Evolutionary conservation across 768 basidiomycete species (phyloP).

Genomic region (Mycena epipterygia): DNA sequence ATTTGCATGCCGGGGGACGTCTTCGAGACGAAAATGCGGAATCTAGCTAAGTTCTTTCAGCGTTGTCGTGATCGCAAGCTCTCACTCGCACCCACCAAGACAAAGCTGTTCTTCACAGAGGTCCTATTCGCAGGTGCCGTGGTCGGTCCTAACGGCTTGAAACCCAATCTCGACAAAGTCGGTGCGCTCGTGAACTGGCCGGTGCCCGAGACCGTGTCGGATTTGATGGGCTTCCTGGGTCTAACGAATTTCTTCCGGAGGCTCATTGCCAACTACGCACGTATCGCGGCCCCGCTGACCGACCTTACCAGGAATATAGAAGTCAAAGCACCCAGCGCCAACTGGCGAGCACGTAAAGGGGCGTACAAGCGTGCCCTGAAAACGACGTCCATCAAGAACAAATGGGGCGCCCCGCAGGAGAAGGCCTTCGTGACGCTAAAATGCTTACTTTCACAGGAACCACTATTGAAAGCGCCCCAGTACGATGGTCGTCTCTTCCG

Average conservation of each 20-base stretch:
- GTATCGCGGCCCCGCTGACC: conserved; percentile 47
- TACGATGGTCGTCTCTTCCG: conserved; percentile 19
- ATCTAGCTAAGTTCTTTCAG: conserved; percentile 43
- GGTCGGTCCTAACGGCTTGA: not conserved
- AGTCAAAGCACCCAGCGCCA: conserved; percentile 29
- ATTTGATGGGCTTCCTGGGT: conserved; percentile 51
- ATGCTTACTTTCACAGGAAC: conserved; percentile 34
- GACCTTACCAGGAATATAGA: conserved; percentile 48
- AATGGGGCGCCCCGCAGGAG: conserved; percentile 36
- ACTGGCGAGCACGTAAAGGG: conserved; percentile 19
- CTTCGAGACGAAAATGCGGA: conserved; percentile 44
- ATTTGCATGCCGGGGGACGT: conserved; percentile 47
- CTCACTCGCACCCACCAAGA: too few relatives aligned
- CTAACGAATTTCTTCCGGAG: too few relatives aligned
- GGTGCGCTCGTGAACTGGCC: conserved; percentile 14
- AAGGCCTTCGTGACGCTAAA: conserved; percentile 45
- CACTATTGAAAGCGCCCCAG: conserved; percentile 31
- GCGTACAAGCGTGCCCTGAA: conserved; percentile 45
- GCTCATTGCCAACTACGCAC: conserved; percentile 51
- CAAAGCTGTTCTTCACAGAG: too few relatives aligned
- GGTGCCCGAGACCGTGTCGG: not conserved
- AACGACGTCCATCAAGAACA: conserved; percentile 19
- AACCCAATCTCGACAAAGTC: too few relatives aligned
- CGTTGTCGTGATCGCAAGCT: conserved; percentile 9
- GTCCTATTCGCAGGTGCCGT: conserved; percentile 28